These are phyloP conservation scores for Xylariaceae sp. DNA, from an alignment of 2,329 filamentous ascomycete genomes.

Conservation along the genomic window DNA sequence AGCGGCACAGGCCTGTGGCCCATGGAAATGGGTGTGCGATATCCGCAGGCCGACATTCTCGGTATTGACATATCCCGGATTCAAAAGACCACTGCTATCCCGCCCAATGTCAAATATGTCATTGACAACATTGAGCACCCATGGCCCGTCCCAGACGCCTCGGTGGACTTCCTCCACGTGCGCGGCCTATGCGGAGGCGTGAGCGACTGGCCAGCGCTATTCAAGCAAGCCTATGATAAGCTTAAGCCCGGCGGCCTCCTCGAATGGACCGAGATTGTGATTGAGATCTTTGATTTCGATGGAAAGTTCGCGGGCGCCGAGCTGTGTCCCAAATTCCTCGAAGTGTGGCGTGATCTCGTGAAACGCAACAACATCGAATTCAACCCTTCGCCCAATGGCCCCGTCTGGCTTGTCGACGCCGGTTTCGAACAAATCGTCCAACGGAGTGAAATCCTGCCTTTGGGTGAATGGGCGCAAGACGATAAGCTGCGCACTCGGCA, in stretches of 20 bases:
- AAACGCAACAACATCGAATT: conserved; percentile 35
- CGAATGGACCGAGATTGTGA: conserved; percentile 40
- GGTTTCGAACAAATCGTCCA: conserved; percentile 40
- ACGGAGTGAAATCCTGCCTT: conserved; percentile 38
- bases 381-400: conserved; percentile 36
- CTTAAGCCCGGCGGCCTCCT: conserved; percentile 42
- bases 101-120: conserved; percentile 54
- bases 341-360: conserved; percentile 28
- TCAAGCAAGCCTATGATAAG: conserved; percentile 36
- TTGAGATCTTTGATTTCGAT: conserved; percentile 38
- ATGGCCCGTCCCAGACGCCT: conserved; percentile 32
- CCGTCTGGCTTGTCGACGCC: conserved; percentile 33
- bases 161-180: conserved; percentile 40
- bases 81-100: conserved; percentile 42
- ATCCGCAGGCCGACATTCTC: conserved; percentile 37
- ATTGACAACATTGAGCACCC: conserved; percentile 53
- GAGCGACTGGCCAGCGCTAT: conserved; percentile 36
- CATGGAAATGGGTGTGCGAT: conserved; percentile 38
- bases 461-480: conserved; percentile 38
- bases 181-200: conserved; percentile 43
- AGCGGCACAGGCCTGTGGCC: conserved; percentile 41
- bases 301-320: conserved; percentile 31
- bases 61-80: conserved; percentile 40
- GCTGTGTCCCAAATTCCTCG: conserved; percentile 35
- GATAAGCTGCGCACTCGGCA: conserved; percentile 36